Evolutionary conservation across 208 protist genomes (phyloP), one percentile per base, ranked within the genome.

Genomic region (Leishmania lainsoni): DNA sequence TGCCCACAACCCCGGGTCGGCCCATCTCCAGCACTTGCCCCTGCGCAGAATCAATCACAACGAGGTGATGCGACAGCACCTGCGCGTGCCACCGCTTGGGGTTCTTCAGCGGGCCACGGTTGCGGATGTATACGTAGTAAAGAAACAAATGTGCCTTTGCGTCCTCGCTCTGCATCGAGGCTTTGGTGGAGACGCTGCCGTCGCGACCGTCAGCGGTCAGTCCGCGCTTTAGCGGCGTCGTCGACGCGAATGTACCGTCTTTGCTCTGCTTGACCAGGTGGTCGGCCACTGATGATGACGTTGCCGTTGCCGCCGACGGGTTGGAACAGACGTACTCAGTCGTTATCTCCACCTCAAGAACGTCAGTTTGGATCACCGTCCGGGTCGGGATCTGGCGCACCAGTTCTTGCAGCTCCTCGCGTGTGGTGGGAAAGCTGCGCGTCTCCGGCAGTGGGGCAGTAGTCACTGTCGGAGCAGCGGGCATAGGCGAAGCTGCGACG

Each of bases 121-220:
- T 95, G 77, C 94, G 89, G 69, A 97, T 89, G 77, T 88, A 90
- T 16, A 97, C 88, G 86, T 94, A 90, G 83, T 95, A 97, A 16
- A 94, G 82, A 78, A 97, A 97, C 48, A 97, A 72, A 69, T 94
- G 75, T 20, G 77, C 86, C 35, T 86, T 73, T 0, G 56, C 26
- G 63, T 80, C 74, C n/a, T 56, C 59, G 51, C 35, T 16, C 8
- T 52, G 45, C 12, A 39, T 3, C 35, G 52, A 0, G 20, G 26
- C 12, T 1, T 35, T 17, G 22, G 52, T 16, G n/a, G 65, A 66
- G 20, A 20, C 5, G 39, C 48, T 58, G 52, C 72, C 17, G 26
- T 9, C 51, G 26, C 48, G 35, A 17, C 71, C 16, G 32, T 17
- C 16, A 54, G n/a, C 26, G n/a, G 12, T n/a, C 26, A 48, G 5